Evolutionary conservation across 2,329 filamentous ascomycete species (phyloP).

Genomic region (Sporothrix luriei): DNA sequence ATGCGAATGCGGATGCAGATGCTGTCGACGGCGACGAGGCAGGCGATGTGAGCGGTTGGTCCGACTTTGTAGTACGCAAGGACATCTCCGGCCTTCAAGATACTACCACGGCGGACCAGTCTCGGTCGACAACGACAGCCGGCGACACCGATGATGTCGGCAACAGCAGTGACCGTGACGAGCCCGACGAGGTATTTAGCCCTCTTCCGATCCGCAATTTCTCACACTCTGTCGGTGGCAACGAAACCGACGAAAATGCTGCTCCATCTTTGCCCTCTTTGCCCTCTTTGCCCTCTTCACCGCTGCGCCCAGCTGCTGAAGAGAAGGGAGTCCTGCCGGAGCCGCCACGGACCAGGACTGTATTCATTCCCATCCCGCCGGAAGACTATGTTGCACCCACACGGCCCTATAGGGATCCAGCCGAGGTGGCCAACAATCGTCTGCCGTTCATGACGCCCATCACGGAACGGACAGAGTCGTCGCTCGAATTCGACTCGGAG

Average conservation of each 20-base stretch:
- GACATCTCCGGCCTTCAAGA: constrained; percentile 60
- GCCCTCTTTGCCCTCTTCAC: constrained; percentile 29
- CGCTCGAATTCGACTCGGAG: constrained; percentile 68
- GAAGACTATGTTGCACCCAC: constrained; percentile 83
- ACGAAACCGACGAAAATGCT: not conserved
- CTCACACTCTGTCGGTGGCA: not conserved
- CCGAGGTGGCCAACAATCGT: constrained; percentile 80
- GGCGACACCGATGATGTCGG: constrained; percentile 12
- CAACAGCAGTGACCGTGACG: constrained; percentile 35
- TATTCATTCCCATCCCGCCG: constrained; percentile 78
- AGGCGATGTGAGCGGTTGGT: constrained; percentile 79
- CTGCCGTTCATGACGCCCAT: constrained; percentile 99
- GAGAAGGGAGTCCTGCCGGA: constrained; percentile 46
- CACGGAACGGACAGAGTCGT: constrained; percentile 90
- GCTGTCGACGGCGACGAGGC: constrained; percentile 58
- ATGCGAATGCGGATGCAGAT: constrained; percentile 50
- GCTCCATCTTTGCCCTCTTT: constrained; percentile 24
- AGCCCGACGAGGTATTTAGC: constrained; percentile 40
- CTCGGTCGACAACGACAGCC: not conserved
- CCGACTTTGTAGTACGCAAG: constrained; percentile 76
- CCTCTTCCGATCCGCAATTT: constrained; percentile 29
- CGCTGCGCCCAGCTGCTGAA: constrained; percentile 24
- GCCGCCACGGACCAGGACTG: constrained; percentile 55
- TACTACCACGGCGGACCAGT: constrained; percentile 37
- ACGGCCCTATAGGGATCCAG: constrained; percentile 78